Conservation (phyloP, 2,329 filamentous ascomycete species). For the Penicillium polonicum region DNA sequence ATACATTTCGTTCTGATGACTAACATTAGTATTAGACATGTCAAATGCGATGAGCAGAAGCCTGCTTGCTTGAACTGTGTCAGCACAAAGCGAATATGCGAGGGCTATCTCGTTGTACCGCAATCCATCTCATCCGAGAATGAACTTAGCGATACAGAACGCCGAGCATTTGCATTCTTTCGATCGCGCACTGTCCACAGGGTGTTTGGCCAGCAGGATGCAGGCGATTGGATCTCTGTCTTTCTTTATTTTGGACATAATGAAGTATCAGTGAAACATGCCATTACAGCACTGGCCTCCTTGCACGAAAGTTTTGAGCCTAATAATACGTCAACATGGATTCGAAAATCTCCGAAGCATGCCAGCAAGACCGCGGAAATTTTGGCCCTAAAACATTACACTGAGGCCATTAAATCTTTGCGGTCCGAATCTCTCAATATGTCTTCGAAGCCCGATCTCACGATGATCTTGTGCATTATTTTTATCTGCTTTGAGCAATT, state of each 20-base stretch:
- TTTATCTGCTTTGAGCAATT: slow-evolving; percentile 13
- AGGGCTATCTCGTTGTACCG: slow-evolving; percentile 1
- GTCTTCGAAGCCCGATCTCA: slow-evolving; percentile 1
- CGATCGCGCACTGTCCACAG: neutral
- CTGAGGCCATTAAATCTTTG: neutral
- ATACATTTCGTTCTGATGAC: no score
- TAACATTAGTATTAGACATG: neutral
- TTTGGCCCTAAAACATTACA: slow-evolving; percentile 3
- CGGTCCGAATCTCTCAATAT: neutral
- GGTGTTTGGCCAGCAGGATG: slow-evolving; percentile 7
- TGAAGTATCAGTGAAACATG: slow-evolving; percentile 5
- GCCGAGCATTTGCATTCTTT: slow-evolving; percentile 9
- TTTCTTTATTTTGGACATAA: slow-evolving; percentile 3
- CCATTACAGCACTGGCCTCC: slow-evolving; percentile 3
- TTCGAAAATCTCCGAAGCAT: no score
- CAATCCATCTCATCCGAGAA: neutral
- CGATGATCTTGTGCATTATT: neutral
- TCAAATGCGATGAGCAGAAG: slow-evolving; percentile 7
- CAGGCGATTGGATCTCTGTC: neutral
- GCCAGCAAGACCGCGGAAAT: no score
- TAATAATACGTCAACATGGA: neutral
- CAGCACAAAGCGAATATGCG: slow-evolving; percentile 3
- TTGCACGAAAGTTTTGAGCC: slow-evolving; percentile 6
- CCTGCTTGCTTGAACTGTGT: slow-evolving; percentile 4
- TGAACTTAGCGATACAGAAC: slow-evolving; percentile 2